Percentiles rank a stretch among this genome's conserved stretches.
phyloP scores from a whole-genome alignment of 495 filamentous ascomycete species.

The Amphirosellinia nigrospora region DNA sequence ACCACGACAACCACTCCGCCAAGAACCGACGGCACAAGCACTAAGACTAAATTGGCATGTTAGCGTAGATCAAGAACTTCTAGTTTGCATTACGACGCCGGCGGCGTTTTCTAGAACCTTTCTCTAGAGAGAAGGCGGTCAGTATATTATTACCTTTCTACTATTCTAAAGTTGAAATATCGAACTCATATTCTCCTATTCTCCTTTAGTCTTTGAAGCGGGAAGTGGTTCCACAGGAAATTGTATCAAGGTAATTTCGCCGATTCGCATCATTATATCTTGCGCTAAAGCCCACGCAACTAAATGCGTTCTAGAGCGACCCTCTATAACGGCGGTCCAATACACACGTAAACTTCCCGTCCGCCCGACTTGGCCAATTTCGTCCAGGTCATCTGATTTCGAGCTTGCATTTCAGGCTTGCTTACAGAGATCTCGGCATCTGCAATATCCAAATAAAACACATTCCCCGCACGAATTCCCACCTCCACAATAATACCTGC shows the following conservation, averaged over 20 bases:
- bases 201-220: background rate
- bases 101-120: background rate
- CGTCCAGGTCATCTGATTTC: conserved; percentile 3
- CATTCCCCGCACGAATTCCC: conserved; percentile 10
- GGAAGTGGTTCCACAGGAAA: background rate
- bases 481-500: conserved; percentile 3
- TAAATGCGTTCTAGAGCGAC: conserved; percentile 6
- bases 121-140: no score
- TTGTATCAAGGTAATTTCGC: conserved; percentile 2
- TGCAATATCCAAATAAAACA: background rate
- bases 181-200: background rate
- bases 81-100: background rate
- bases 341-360: background rate
- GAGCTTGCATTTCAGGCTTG: background rate
- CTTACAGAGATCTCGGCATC: conserved; percentile 8
- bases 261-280: background rate
- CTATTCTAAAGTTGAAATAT: background rate
- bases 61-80: background rate
- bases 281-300: background rate
- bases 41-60: conserved; percentile 1
- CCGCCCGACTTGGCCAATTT: conserved; percentile 7
- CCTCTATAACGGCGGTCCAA: background rate
- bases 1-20: background rate
- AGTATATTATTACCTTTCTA: background rate
- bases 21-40: background rate